Conservation (phyloP, 2,329 filamentous ascomycete species). For the Hortaea werneckii region DNA sequence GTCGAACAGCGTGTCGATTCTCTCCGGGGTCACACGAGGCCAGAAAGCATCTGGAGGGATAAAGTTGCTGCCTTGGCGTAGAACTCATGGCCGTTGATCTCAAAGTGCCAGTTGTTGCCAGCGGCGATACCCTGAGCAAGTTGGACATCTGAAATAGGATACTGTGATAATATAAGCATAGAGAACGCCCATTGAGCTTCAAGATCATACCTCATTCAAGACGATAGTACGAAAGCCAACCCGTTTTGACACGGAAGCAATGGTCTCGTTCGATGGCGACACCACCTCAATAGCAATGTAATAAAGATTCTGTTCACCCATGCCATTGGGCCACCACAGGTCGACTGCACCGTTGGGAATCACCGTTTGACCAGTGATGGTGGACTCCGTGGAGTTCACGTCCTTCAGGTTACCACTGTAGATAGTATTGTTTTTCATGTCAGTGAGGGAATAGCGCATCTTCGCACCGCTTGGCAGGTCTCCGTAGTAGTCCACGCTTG, state of each 20-base stretch:
- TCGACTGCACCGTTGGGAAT: constrained; percentile 37
- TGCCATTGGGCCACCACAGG: constrained; percentile 51
- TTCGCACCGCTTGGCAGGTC: constrained; percentile 32
- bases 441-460: constrained; percentile 39
- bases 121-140: constrained; percentile 45
- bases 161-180: constrained; percentile 5
- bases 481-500: constrained; percentile 49
- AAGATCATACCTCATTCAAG: constrained; percentile 35
- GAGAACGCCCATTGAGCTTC: too few species aligned
- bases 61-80: constrained; percentile 55
- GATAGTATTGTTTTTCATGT: constrained; percentile 33
- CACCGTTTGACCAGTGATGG: constrained; percentile 40
- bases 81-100: constrained; percentile 54
- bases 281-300: constrained; percentile 42
- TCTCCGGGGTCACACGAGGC: constrained; percentile 46
- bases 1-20: constrained; percentile 45
- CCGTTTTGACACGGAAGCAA: constrained; percentile 42
- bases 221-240: constrained; percentile 54
- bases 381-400: constrained; percentile 31
- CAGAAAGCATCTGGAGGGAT: constrained; percentile 55
- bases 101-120: constrained; percentile 54
- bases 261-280: constrained; percentile 23
- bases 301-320: constrained; percentile 47
- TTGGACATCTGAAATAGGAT: constrained; percentile 44
- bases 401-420: constrained; percentile 30